Evolutionary conservation across 352 stramenopile species (phyloP), one percentile per base, ranked within the genome.

Genomic region (Proteromonas lacertae): DNA sequence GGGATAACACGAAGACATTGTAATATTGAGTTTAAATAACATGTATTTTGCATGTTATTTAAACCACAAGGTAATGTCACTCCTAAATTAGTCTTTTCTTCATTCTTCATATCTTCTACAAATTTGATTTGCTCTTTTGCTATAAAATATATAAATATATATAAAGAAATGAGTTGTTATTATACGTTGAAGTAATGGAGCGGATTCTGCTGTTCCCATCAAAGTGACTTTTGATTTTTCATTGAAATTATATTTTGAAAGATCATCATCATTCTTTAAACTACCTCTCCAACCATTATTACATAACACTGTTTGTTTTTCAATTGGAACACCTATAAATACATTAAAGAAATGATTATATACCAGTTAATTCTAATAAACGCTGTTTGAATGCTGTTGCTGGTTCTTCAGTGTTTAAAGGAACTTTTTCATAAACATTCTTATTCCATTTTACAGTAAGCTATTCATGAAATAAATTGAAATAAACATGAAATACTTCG

Each of bases 41-140:
- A 92, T 13, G 78, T 92, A 43, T 92, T 92, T 6, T 77, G 77
- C 23, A 91, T 48, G 44, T 92, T 92, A 41, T 74, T 57, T 2
- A 92, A 55, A 2, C 79, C 79, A 90, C 72, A 71, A 1, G 81
- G 81, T 36, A 80, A 70, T 1, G 71, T 47, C 4, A 62, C 69
- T n/a, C 69, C 69, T 5, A 59, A 54, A 12, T 60, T 51, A 8
- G 69, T 67, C 35, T 79, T 58, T 22, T 82, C 68, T 41, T 66
- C 67, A 24, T 48, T 50, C 6, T 57, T 56, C 51, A 78, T 61
- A 44, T 81, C 69, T 47, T 81, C 67, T 35, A 80, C 56, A 52
- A 81, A 81, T 24, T 75, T 41, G 8, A 35, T 21, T 12, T 26
- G 4, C 1, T 16, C 32, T 28, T 7, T n/a, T 25, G 34, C n/a